These are phyloP conservation scores for Botrytis aclada DNA, from an alignment of 2,329 filamentous ascomycete species.

Conservation along the genomic window DNA sequence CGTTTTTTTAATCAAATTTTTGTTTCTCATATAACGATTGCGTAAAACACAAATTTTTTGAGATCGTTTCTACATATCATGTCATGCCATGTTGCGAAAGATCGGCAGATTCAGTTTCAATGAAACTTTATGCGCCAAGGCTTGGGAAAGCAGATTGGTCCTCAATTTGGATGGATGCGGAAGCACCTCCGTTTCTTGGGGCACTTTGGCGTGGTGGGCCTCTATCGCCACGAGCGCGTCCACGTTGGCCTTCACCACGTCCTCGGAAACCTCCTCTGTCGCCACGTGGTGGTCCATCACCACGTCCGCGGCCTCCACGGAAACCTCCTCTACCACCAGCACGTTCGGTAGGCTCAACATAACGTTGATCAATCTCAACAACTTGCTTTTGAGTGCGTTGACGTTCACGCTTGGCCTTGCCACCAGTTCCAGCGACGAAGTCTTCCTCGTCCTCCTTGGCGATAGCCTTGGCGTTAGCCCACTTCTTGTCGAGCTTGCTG, in stretches of 20 bases:
- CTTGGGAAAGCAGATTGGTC: conserved; percentile 53
- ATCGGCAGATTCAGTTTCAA: conserved; percentile 25
- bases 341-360: conserved; percentile 65
- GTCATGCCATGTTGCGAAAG: conserved; percentile 21
- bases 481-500: conserved; percentile 85
- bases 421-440: conserved; percentile 70
- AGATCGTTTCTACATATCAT: conserved; percentile 23
- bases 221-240: conserved; percentile 46
- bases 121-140: conserved; percentile 44
- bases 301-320: conserved; percentile 51
- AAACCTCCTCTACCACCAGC: conserved; percentile 52
- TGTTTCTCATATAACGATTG: conserved; percentile 17
- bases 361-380: conserved; percentile 84
- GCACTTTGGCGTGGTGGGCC: conserved; percentile 41
- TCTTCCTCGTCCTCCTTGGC: conserved; percentile 64
- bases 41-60: conserved; percentile 17
- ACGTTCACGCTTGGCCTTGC: conserved; percentile 81
- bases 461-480: conserved; percentile 76
- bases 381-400: conserved; percentile 89
- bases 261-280: conserved; percentile 43
- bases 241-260: conserved; percentile 50
- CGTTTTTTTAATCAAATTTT: conserved; percentile 15
- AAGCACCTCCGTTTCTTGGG: conserved; percentile 38
- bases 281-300: conserved; percentile 47
- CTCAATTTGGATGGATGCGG: conserved; percentile 45